Conservation (phyloP, 352 stramenopile genomes). For the Globisporangium irregulare region DNA sequence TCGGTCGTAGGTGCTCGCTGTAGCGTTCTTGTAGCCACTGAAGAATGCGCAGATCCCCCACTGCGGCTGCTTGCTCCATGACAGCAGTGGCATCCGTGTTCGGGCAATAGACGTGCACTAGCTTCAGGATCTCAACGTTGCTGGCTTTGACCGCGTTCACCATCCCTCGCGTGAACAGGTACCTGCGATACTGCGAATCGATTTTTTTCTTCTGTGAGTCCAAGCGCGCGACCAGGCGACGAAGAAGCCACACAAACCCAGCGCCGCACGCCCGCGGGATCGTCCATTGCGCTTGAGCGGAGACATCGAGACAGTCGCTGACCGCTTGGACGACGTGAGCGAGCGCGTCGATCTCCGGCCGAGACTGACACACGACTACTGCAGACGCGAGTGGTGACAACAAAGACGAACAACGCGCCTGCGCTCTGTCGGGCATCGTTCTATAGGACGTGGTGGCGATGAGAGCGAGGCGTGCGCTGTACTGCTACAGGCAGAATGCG, state of each 20-base stretch:
- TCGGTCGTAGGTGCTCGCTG: not conserved
- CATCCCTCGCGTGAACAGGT: not conserved
- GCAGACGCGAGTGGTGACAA: not conserved
- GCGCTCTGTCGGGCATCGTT: too few species aligned
- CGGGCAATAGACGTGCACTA: not conserved
- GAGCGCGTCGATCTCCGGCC: not conserved
- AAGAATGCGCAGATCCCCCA: not conserved
- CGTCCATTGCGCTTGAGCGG: not conserved
- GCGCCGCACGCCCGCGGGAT: not conserved
- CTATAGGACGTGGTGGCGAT: too few species aligned
- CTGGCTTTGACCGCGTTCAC: not conserved
- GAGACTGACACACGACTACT: not conserved
- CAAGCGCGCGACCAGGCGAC: not conserved
- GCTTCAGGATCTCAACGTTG: not conserved
- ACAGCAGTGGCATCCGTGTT: not conserved
- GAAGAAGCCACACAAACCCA: not conserved
- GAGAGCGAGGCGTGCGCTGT: too few species aligned
- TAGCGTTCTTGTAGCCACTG: not conserved
- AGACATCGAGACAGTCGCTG: conserved; percentile 1
- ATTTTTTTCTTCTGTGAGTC: not conserved
- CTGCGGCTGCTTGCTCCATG: not conserved
- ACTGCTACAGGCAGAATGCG: too few species aligned
- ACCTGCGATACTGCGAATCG: not conserved
- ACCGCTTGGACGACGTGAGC: not conserved
- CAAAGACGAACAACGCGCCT: too few species aligned